phyloP scores from a whole-genome alignment of 2,329 filamentous ascomycete species.

The Colletotrichum cuscutae region DNA sequence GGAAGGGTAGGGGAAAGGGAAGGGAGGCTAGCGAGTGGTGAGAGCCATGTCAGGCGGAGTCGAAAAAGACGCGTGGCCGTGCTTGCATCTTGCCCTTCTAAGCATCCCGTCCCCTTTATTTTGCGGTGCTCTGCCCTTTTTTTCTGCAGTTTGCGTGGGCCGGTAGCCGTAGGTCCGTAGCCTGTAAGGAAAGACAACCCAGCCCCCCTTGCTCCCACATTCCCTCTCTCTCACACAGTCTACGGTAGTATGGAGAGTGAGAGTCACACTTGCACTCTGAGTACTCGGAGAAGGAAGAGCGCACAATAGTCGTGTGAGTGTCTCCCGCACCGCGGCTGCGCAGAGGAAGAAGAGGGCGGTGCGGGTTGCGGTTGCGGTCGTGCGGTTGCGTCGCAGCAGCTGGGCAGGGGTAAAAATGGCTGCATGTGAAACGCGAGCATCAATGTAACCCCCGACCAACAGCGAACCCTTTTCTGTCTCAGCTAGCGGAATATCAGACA shows the following conservation, averaged over 20 bases:
- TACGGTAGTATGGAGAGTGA: no score
- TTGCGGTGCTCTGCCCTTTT: background rate
- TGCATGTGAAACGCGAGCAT: background rate
- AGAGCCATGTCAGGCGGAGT: slow-evolving; percentile 16
- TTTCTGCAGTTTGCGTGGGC: background rate
- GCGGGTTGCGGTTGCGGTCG: no score
- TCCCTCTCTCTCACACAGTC: background rate
- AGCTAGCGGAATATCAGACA: slow-evolving; percentile 31
- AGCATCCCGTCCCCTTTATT: background rate
- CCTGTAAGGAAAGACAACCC: background rate
- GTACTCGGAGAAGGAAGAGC: background rate
- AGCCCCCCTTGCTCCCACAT: background rate
- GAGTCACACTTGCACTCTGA: no score
- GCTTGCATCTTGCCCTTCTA: slow-evolving; percentile 1
- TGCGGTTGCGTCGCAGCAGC: background rate
- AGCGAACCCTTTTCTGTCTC: background rate
- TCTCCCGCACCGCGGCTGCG: background rate
- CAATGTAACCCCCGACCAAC: background rate
- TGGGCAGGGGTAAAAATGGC: background rate
- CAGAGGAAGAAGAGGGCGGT: background rate
- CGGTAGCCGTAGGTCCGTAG: background rate
- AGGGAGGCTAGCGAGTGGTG: background rate
- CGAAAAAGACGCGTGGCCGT: slow-evolving; percentile 25
- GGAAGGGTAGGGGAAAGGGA: no score
- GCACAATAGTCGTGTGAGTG: background rate